These are phyloP conservation scores for Auriscalpium orientale DNA, from an alignment of 768 basidiomycete species.

Conservation along the genomic window DNA sequence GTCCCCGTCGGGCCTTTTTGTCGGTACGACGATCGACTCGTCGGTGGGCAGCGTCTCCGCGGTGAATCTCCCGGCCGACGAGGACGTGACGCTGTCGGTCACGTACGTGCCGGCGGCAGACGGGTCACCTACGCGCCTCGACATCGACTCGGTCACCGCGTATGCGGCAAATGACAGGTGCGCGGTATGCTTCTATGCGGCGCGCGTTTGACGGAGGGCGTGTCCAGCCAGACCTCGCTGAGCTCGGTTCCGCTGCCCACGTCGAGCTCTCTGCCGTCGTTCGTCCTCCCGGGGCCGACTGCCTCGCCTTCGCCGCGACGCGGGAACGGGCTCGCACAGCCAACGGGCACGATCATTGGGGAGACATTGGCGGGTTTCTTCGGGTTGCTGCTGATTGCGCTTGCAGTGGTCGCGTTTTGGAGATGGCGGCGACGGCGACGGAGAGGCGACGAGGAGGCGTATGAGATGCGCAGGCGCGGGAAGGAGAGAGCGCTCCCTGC, in stretches of 20 bases:
- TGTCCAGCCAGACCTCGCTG: conserved; percentile 4
- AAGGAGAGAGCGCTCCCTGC: neutral
- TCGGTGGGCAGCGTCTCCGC: conserved; percentile 11
- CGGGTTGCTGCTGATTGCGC: conserved; percentile 10
- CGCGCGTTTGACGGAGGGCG: neutral
- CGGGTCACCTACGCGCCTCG: conserved; percentile 10
- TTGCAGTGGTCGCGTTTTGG: neutral
- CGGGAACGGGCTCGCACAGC: conserved; percentile 8
- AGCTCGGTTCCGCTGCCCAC: conserved; percentile 6
- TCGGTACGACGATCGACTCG: conserved; percentile 10
- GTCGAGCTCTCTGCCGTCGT: conserved; percentile 12
- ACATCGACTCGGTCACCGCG: conserved; percentile 14
- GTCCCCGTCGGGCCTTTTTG: conserved; percentile 11
- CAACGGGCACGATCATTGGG: conserved; percentile 15
- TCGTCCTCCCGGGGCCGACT: conserved; percentile 9
- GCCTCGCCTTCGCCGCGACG: neutral
- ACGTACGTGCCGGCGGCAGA: conserved; percentile 9
- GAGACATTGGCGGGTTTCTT: conserved; percentile 17
- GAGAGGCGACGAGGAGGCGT: neutral
- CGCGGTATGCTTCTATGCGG: neutral
- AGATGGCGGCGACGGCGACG: conserved; percentile 3
- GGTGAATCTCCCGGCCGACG: conserved; percentile 9
- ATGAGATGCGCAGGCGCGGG: neutral
- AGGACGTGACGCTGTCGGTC: conserved; percentile 12
- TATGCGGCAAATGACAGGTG: conserved; percentile 2